These are phyloP conservation scores for Cupressus sempervirens DNA, from an alignment of 75 land plant genomes.

Conservation along the genomic window DNA sequence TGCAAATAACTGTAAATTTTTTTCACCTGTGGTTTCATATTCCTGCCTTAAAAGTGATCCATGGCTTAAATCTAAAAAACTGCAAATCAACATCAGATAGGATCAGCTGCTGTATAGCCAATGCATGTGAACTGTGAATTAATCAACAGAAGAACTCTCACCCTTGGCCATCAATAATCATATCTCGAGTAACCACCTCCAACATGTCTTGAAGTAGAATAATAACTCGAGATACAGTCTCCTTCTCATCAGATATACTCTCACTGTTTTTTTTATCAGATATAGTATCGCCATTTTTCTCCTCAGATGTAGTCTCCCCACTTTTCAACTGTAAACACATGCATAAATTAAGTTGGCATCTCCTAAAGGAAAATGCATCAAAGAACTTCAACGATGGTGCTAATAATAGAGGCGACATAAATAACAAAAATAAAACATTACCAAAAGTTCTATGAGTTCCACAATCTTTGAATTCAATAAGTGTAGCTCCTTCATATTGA, in stretches of 20 bases:
- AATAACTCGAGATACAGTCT: constrained; percentile 39
- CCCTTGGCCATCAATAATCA: constrained; percentile 53
- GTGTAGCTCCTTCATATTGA: constrained; percentile 72
- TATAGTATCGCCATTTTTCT: neutral
- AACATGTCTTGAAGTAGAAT: constrained; percentile 88
- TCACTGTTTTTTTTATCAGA: neutral
- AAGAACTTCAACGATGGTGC: neutral
- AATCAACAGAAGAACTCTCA: constrained; percentile 13
- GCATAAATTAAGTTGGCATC: neutral
- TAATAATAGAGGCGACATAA: neutral
- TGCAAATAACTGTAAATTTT: constrained; percentile 54
- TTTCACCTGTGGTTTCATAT: constrained; percentile 24
- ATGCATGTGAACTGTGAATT: neutral
- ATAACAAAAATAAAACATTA: constrained; percentile 20
- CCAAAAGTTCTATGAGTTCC: constrained; percentile 57
- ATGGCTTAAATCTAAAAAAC: constrained; percentile 61
- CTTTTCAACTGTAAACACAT: constrained; percentile 28
- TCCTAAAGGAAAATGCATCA: neutral
- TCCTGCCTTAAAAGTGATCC: constrained; percentile 17
- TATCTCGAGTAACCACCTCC: constrained; percentile 77
- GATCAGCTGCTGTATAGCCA: neutral
- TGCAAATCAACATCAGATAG: constrained; percentile 6
- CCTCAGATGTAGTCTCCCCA: constrained; percentile 26
- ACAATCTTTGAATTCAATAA: constrained; percentile 56
- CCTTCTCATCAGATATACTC: constrained; percentile 26